Conservation (phyloP, 768 basidiomycete species). For the Termitomyces bulborhizus region DNA sequence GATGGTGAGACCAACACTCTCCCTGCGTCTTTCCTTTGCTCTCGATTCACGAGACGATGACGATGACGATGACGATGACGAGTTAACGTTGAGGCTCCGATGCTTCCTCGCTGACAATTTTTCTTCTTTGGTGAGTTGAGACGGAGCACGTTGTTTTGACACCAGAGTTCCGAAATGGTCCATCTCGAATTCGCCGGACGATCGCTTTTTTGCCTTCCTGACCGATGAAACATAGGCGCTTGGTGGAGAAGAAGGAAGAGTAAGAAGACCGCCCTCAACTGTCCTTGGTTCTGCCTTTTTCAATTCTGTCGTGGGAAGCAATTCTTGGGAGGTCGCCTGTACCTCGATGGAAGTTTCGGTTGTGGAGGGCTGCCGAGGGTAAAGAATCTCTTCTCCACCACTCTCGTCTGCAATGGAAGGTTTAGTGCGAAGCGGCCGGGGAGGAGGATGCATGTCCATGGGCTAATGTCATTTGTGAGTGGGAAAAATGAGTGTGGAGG, state of each 20-base stretch:
- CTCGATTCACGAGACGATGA: constrained; percentile 34
- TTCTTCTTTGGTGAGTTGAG: constrained; percentile 39
- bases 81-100: constrained; percentile 59
- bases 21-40: constrained; percentile 48
- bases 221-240: constrained; percentile 51
- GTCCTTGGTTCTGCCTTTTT: constrained; percentile 26
- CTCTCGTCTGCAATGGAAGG: constrained; percentile 78
- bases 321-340: constrained; percentile 18
- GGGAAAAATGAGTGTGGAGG: not conserved
- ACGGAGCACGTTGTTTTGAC: constrained; percentile 42
- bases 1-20: constrained; percentile 41
- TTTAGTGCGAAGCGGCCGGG: constrained; percentile 48
- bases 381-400: constrained; percentile 86
- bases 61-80: constrained; percentile 25
- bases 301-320: constrained; percentile 21
- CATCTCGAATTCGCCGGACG: constrained; percentile 79
- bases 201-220: constrained; percentile 64
- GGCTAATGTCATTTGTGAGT: constrained; percentile 24
- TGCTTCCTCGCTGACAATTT: constrained; percentile 54
- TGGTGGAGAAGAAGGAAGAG: constrained; percentile 43
- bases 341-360: constrained; percentile 20
- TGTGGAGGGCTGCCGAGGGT: constrained; percentile 55
- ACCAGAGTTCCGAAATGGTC: constrained; percentile 61
- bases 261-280: constrained; percentile 15
- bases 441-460: constrained; percentile 34